phyloP scores from a whole-genome alignment of 2,329 filamentous ascomycete genomes.

The Conoideocrella luteorostrata region DNA sequence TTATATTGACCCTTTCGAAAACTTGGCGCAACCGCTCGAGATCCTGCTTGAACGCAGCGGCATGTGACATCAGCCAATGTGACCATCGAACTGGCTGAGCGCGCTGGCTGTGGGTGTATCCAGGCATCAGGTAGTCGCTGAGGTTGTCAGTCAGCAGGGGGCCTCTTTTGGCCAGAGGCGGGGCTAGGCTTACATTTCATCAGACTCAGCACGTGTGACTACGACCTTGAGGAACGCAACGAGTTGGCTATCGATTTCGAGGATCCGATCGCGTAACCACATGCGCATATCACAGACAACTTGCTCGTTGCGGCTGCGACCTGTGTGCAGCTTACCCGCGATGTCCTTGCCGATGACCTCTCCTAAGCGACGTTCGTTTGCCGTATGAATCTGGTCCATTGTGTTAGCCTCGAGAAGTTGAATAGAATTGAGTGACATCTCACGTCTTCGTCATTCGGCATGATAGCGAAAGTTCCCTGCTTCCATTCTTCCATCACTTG shows the following conservation, averaged over 20 bases:
- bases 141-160: slow-evolving; percentile 12
- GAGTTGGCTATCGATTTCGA: slow-evolving; percentile 61
- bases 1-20: slow-evolving; percentile 65
- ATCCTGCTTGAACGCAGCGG: slow-evolving; percentile 63
- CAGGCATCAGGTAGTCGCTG: slow-evolving; percentile 68
- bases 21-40: slow-evolving; percentile 71
- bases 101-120: slow-evolving; percentile 82
- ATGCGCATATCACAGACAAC: slow-evolving; percentile 85
- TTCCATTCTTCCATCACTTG: slow-evolving; percentile 50
- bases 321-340: slow-evolving; percentile 84
- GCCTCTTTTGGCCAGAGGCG: slow-evolving; percentile 1
- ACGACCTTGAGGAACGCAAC: slow-evolving; percentile 64
- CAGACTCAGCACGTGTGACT: slow-evolving; percentile 61
- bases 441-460: slow-evolving; percentile 50
- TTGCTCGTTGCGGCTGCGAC: slow-evolving; percentile 84
- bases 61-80: slow-evolving; percentile 75
- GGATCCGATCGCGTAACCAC: slow-evolving; percentile 74
- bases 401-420: background rate
- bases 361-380: slow-evolving; percentile 65
- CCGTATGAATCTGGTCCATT: slow-evolving; percentile 61
- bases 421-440: background rate
- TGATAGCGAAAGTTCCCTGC: slow-evolving; percentile 41
- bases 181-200: slow-evolving; percentile 43
- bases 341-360: slow-evolving; percentile 83
- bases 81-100: slow-evolving; percentile 75